These are phyloP conservation scores for Ulota crispa DNA, from an alignment of 225 moss, liverwort and hornwort species.

Conservation along the genomic window DNA sequence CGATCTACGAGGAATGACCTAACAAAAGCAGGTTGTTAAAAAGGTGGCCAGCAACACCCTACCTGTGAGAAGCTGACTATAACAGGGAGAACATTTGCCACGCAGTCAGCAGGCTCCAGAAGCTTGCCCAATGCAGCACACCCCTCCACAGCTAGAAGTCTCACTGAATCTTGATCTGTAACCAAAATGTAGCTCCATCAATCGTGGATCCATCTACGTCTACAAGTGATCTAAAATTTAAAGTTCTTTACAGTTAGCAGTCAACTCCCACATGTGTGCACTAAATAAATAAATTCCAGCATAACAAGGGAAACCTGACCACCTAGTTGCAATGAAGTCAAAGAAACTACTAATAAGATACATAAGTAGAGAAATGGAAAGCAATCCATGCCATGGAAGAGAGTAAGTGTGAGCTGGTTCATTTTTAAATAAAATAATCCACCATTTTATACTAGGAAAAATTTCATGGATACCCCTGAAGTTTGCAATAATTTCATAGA, in stretches of 20 bases:
- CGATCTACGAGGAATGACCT: not conserved
- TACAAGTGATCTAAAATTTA: not conserved
- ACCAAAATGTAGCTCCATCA: conserved; percentile 21
- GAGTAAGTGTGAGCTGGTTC: not conserved
- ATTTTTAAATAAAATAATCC: not conserved
- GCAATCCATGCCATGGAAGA: not conserved
- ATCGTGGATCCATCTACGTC: not conserved
- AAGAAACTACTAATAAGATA: not conserved
- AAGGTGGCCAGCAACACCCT: conserved; percentile 5
- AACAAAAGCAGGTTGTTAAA: not conserved
- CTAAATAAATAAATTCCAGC: not conserved
- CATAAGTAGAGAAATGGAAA: not conserved
- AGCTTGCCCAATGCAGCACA: conserved; percentile 95
- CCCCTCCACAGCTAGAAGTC: conserved; percentile 92
- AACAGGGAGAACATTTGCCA: conserved; percentile 86
- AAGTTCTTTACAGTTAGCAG: not conserved
- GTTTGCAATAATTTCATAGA: too few species aligned
- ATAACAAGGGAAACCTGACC: not conserved
- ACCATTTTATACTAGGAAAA: not conserved
- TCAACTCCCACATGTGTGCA: not conserved
- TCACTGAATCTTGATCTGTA: conserved; percentile 98
- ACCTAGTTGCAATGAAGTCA: not conserved
- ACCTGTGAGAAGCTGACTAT: conserved; percentile 96
- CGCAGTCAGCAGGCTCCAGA: conserved; percentile 89
- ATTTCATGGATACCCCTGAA: too few species aligned